Conservation (phyloP, 768 basidiomycete species). For the Termitomyces sp. region DNA sequence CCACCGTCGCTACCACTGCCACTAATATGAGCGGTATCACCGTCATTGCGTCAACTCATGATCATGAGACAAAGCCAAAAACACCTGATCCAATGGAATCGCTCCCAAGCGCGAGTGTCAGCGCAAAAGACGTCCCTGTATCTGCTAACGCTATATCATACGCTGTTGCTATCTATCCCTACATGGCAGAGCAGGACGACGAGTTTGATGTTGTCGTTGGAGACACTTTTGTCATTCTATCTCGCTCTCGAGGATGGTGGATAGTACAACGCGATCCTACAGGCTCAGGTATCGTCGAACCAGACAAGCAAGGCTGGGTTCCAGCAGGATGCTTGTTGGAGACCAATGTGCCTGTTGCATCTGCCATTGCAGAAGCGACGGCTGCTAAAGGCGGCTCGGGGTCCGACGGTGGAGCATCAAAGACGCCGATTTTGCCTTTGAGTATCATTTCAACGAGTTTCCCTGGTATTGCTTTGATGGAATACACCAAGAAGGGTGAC, state of each 20-base stretch:
- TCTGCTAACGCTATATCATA: conserved; percentile 70
- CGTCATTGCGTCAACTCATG: conserved; percentile 19
- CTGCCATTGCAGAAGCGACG: conserved; percentile 79
- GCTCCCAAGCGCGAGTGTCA: conserved; percentile 15
- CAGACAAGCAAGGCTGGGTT: conserved; percentile 94
- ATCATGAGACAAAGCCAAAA: conserved; percentile 21
- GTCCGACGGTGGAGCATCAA: conserved; percentile 36
- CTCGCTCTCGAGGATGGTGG: conserved; percentile 98
- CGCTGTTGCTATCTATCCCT: conserved; percentile 97
- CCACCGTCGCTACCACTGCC: conserved; percentile 18
- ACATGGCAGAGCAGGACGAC: conserved; percentile 97
- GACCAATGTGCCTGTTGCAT: conserved; percentile 85
- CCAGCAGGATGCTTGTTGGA: conserved; percentile 96
- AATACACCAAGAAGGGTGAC: conserved; percentile 89
- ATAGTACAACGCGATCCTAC: conserved; percentile 93
- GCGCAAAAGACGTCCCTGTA: conserved; percentile 37
- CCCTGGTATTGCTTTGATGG: conserved; percentile 94
- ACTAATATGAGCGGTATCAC: conserved; percentile 22
- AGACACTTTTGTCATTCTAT: conserved; percentile 89
- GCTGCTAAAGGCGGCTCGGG: conserved; percentile 46
- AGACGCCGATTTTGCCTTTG: conserved; percentile 81
- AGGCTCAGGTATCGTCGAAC: conserved; percentile 73
- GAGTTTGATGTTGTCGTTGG: conserved; percentile 99
- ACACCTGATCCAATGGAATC: conserved; percentile 13
- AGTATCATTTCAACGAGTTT: conserved; percentile 97